Conservation (phyloP, 352 stramenopile genomes). For the Phytophthora pistaciae region DNA sequence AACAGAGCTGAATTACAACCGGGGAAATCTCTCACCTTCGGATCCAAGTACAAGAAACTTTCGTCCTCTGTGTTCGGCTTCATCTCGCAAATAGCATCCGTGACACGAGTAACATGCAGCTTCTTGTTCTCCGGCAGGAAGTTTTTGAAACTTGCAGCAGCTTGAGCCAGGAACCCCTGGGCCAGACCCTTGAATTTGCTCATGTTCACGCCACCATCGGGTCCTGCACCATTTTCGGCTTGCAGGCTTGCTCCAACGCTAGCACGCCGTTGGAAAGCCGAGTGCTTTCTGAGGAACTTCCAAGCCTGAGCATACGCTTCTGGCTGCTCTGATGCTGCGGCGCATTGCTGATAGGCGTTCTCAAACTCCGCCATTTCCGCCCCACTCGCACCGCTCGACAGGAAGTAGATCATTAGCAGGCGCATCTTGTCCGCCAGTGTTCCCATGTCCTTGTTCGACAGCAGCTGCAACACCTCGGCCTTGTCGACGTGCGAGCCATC, state of each 20-base stretch:
- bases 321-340: conserved; percentile 34
- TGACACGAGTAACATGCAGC: conserved; percentile 83
- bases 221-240: conserved; percentile 31
- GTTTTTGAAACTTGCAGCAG: conserved; percentile 87
- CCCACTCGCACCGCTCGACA: conserved; percentile 74
- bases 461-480: conserved; percentile 73
- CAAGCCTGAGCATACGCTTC: conserved; percentile 68
- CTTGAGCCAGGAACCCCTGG: conserved; percentile 84
- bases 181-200: conserved; percentile 89
- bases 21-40: conserved; percentile 58
- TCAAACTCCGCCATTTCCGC: conserved; percentile 85
- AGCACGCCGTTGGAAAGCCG: conserved; percentile 81
- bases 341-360: conserved; percentile 72
- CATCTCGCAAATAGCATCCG: conserved; percentile 86
- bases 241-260: conserved; percentile 67
- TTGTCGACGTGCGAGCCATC: conserved; percentile 79
- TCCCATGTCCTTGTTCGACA: conserved; percentile 70
- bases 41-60: conserved; percentile 85
- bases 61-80: conserved; percentile 86
- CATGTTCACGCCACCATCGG: conserved; percentile 63
- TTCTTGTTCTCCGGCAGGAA: conserved; percentile 92
- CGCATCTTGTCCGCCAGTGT: conserved; percentile 85
- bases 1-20: neutral
- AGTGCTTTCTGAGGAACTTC: conserved; percentile 87
- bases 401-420: conserved; percentile 90